Evolutionary conservation across 1,284 basidiomycete species (phyloP), one percentile per base, ranked within the genome.

Genomic region (Ganoderma boninense): DNA sequence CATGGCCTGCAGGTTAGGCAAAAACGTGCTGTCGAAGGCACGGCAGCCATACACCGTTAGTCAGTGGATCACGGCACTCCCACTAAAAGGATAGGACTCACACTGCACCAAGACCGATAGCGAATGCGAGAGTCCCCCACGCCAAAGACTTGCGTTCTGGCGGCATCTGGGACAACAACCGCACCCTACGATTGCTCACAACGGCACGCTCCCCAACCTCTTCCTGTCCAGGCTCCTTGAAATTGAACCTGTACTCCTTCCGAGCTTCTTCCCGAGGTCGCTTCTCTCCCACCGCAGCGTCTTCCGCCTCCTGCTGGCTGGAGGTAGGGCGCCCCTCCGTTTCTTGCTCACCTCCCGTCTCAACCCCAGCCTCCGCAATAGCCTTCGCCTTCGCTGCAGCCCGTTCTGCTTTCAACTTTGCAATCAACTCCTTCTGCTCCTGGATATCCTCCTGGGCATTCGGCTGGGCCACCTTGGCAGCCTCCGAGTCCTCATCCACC

Each of bases 111-210:
- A 91, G 82, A 38, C 92, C 92, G 64, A 92, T 84, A 46, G 91
- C 91, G 78, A 95, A 94, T 38, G 90, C 90, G 56, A 91, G 86
- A 13, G 90, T 83, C 49, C 93, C 93, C 93, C 93, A 95, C 0
- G 89, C 91, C 70, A 89, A 83, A 20, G 90, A 89, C 79, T 90
- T 92, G 75, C 88, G 86, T 79, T 87, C 84, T 2, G 93, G 90
- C 14, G 78, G 76, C 71, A 84, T 77, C 77, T 89, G 84, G 69
- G 87, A 71, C n/a, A 84, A 77, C 77, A 87, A 82, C 64, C 85
- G 80, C 62, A 92, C 83, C 57, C 92, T 85, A 62, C 84, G 85
- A 76, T 94, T 94, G 26, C 89, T 89, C 13, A 86, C 90, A 73
- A 94, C 88, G 40, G 81, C 82, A 62, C 93, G 86, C 71, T 89